Percentiles rank a stretch among this genome's conserved stretches.
Conservation (phyloP, 345 rosid species). For the Acer saccharum region DNA sequence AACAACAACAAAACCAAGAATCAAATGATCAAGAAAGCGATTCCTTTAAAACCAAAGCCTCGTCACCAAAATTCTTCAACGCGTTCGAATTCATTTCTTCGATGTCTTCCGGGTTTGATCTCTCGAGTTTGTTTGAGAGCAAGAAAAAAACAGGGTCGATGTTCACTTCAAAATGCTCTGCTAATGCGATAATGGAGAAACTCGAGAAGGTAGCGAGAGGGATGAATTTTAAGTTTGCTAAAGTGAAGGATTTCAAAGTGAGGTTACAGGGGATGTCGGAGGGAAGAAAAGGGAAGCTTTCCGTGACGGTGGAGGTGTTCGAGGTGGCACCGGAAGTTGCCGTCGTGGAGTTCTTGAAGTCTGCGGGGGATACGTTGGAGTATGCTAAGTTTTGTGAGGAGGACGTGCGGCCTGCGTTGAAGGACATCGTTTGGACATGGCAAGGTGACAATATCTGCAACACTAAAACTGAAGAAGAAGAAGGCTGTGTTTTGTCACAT, state of each 20-base stretch:
- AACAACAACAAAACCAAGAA: constrained; percentile 7
- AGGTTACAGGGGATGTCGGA: constrained; percentile 45
- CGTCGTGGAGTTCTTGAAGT: constrained; percentile 68
- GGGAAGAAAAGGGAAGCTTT: constrained; percentile 62
- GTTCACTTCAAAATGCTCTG: constrained; percentile 63
- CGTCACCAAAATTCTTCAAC: constrained; percentile 49
- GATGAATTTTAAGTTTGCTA: constrained; percentile 55
- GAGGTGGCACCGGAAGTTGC: constrained; percentile 67
- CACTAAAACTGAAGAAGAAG: background rate
- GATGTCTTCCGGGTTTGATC: constrained; percentile 79
- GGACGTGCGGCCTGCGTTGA: constrained; percentile 71
- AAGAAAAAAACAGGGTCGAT: constrained; percentile 46
- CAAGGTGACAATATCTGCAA: constrained; percentile 62
- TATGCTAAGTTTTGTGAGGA: constrained; percentile 59
- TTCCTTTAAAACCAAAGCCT: background rate
- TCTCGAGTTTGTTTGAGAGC: constrained; percentile 69
- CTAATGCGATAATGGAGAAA: constrained; percentile 44
- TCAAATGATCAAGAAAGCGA: background rate
- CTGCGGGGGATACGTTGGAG: constrained; percentile 62
- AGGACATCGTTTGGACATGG: constrained; percentile 88
- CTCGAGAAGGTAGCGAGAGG: constrained; percentile 52
- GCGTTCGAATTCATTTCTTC: constrained; percentile 80
- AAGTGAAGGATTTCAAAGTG: constrained; percentile 48
- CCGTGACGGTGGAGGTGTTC: constrained; percentile 60
- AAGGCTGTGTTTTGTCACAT: background rate